A percentile compares a stretch with the other conserved stretches of the same genome.
These are phyloP conservation scores for Metschnikowia reukaufii DNA, from an alignment of 805 yeast species.

Conservation along the genomic window DNA sequence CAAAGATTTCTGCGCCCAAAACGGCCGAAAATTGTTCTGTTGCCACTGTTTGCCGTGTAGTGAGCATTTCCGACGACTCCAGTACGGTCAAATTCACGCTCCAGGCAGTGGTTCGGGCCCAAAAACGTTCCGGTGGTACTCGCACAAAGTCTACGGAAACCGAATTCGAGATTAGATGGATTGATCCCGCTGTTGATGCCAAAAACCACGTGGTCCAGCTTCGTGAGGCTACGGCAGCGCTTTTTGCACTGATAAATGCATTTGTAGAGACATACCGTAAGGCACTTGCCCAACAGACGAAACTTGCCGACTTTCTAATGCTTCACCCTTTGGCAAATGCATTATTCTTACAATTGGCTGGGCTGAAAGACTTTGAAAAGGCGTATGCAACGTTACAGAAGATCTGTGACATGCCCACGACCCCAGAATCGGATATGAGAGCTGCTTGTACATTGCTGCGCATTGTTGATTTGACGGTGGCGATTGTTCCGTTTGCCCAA, in stretches of 20 bases:
- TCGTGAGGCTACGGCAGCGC: conserved; percentile 16
- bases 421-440: neutral
- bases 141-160: conserved; percentile 13
- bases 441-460: conserved; percentile 24
- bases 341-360: conserved; percentile 53
- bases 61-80: conserved; percentile 47
- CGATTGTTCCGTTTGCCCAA: conserved; percentile 51
- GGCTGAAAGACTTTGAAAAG: conserved; percentile 45
- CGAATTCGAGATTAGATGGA: conserved; percentile 33
- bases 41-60: conserved; percentile 47
- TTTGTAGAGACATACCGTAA: conserved; percentile 40
- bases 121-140: conserved; percentile 6
- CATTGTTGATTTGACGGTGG: conserved; percentile 47
- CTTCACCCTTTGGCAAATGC: conserved; percentile 62
- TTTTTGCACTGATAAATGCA: conserved; percentile 39
- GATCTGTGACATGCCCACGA: conserved; percentile 22
- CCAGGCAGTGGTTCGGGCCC: conserved; percentile 51
- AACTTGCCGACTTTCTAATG: conserved; percentile 38
- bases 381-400: conserved; percentile 45
- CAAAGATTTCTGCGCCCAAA: conserved; percentile 29
- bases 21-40: conserved; percentile 8
- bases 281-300: conserved; percentile 24
- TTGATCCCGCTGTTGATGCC: conserved; percentile 16
- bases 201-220: conserved; percentile 22
- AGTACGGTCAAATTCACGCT: conserved; percentile 46